Base-by-base conservation (phyloP, 495 filamentous ascomycete species). In the Trichocladium uniseriatum region DNA sequence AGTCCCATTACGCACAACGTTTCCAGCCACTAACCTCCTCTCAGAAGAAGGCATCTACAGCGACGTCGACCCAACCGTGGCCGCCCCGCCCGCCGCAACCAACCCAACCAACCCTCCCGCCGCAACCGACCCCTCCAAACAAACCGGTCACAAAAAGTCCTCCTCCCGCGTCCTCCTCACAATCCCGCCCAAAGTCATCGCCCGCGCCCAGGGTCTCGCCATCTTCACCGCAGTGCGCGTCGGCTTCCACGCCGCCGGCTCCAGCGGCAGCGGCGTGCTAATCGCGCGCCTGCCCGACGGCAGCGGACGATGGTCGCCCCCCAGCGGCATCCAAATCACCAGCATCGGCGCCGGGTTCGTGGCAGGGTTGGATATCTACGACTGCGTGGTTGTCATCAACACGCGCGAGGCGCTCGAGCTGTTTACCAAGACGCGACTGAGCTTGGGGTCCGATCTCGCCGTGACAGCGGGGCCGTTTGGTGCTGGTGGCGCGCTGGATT, bases 211-310 rank as follows among this genome's bases (percentile, higher is more conserved):
- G 58, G 86, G 84, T 16, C 68, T 91, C 1, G 84, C 83, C 34
- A 87, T 91, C 60, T 91, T 91, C 69, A 89, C 86, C 0, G 85
- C 83, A 15, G 86, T 89, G 77, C 81, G 86, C 39, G 82, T 84
- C 0, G 86, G 86, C 24, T 74, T 91, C 24, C 88, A 86, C 75
- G 66, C 88, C 7, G 83, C 83, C 42, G 86, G 85, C 38, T 83
- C 85, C n/a, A 83, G 80, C 22, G 81, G 81, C 6, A 84, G 81
- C 57, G 86, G 86, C 36, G 70, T 91, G 1, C 66, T 91, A 10
- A 63, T 91, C 40, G 86, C 72, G 1, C 79, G 85, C 14, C 76
- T 78, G 43, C 76, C 79, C 46, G 84, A 85, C 38, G 84, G 86
- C 1, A 73, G 71, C 57, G 31, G 31, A 3, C 24, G 24, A 2